Evolutionary conservation across 139 green algal genomes (phyloP).

Genomic region (Axilococcus clingmanii): DNA sequence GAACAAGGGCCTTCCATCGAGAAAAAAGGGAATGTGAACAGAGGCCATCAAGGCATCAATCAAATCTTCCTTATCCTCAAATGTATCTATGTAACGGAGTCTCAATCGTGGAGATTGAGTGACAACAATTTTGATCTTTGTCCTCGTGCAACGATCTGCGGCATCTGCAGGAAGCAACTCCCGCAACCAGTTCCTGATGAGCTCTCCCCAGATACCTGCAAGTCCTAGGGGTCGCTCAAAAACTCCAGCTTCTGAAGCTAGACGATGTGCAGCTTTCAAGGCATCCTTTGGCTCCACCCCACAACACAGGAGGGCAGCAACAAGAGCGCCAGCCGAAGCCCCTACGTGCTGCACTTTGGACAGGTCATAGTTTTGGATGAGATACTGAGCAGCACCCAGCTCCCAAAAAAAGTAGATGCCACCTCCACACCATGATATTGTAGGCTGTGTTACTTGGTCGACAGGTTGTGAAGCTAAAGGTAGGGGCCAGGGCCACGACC

Average conservation of each 20-base stretch:
- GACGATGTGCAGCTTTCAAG: conserved; percentile 20
- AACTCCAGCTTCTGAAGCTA: conserved; percentile 32
- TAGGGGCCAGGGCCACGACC: too few species aligned
- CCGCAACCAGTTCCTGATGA: conserved; percentile 60
- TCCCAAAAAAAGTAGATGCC: conserved; percentile 19
- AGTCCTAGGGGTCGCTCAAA: conserved; percentile 40
- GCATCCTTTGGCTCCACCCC: conserved; percentile 30
- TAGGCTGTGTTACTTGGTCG: neutral
- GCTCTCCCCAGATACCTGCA: conserved; percentile 53
- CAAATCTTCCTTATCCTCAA: conserved; percentile 37
- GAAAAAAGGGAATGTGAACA: conserved; percentile 60
- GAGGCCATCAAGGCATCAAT: conserved; percentile 44
- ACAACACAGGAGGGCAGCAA: conserved; percentile 27
- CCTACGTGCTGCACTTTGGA: conserved; percentile 20
- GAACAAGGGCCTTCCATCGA: conserved; percentile 35
- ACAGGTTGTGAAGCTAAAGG: too few species aligned
- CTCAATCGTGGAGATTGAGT: conserved; percentile 23
- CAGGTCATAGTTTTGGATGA: conserved; percentile 27
- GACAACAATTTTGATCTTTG: conserved; percentile 32
- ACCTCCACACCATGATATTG: conserved; percentile 3
- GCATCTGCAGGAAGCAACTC: conserved; percentile 57
- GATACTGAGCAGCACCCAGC: conserved; percentile 15
- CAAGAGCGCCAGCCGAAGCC: conserved; percentile 29
- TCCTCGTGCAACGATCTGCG: conserved; percentile 23
- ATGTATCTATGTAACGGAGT: conserved; percentile 32